Evolutionary conservation across 73 alveolate genomes (phyloP), one percentile per base, ranked within the genome.

Genomic region (Symbiodinium natans): DNA sequence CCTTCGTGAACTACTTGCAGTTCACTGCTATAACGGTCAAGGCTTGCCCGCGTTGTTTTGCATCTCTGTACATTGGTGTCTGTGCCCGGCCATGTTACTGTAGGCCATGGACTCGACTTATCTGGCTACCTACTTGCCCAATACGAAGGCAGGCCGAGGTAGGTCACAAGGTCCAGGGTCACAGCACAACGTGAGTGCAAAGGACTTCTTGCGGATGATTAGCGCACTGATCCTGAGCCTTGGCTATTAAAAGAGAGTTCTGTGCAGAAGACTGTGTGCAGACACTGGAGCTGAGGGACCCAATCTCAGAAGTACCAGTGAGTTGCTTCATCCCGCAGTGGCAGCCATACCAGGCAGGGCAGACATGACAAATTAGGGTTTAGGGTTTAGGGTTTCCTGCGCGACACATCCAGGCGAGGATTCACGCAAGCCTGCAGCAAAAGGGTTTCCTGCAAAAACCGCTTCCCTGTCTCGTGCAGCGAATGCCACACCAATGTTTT

Each of bases 1-100:
- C 88, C 17, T 38, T 52, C 39, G 88, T 90, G 97, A 90, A 90
- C 88, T 71, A 90, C 54, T 63, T 90, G 34, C 97, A 90, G 54
- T 90, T 90, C 88, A 31, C 77, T 21, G 87, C 97, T 74, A 90
- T 90, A 77, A 90, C 97, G 7, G 75, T 46, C 33, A 68, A 68
- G 97, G 95, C 52, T 10, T 34, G 93, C 0, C 71, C 33, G 2
- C 59, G 13, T 6, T 46, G 21, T 46, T 13, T 13, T 46, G 59
- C 59, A 46, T 46, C 21, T 9, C 59, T 46, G 6, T 46, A 46
- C 6, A 1, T 27, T 63, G 77, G 7, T 3, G 36, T 63, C 15
- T 2, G 29, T 27, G 68, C 68, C 13, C 68, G 13, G 68, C 21
- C 29, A 2, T 4, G 13, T 52, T 27, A 52, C 68, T 63, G 77